phyloP scores from a whole-genome alignment of 495 filamentous ascomycete species.

The Daldinia grandis region DNA sequence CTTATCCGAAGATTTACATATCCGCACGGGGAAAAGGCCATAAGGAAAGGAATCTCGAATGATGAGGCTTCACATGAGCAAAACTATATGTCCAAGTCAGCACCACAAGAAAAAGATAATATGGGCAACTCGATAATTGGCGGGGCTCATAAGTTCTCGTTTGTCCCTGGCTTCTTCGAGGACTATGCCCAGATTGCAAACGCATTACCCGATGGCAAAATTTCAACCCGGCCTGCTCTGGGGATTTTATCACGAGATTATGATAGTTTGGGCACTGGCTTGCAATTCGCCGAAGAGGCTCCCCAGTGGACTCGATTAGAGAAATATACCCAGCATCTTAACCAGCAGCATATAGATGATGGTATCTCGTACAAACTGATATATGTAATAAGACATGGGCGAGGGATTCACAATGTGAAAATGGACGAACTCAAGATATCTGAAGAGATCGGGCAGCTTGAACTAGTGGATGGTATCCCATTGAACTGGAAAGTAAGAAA shows the following conservation, averaged over 20 bases:
- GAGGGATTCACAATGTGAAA: conserved; percentile 26
- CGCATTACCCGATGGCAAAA: neutral
- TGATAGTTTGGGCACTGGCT: neutral
- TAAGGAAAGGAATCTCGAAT: neutral
- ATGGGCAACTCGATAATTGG: neutral
- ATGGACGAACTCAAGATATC: conserved; percentile 15
- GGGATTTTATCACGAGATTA: neutral
- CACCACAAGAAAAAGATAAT: neutral
- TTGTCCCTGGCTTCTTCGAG: neutral
- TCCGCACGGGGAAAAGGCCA: neutral
- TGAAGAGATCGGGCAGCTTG: conserved; percentile 12
- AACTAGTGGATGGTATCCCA: neutral
- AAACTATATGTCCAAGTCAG: neutral
- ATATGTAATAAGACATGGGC: conserved; percentile 24
- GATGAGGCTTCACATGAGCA: neutral
- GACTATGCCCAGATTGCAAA: neutral
- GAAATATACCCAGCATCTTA: conserved; percentile 13
- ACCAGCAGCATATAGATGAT: neutral
- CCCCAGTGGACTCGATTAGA: conserved; percentile 9
- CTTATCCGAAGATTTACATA: neutral
- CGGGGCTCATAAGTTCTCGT: neutral
- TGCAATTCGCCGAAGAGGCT: neutral
- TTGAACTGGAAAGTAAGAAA: neutral
- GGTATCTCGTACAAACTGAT: conserved; percentile 26
- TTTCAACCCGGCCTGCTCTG: neutral